Evolutionary conservation across 495 filamentous ascomycete species (phyloP), one percentile per base, ranked within the genome.

Genomic region (Annulohypoxylon bovei): DNA sequence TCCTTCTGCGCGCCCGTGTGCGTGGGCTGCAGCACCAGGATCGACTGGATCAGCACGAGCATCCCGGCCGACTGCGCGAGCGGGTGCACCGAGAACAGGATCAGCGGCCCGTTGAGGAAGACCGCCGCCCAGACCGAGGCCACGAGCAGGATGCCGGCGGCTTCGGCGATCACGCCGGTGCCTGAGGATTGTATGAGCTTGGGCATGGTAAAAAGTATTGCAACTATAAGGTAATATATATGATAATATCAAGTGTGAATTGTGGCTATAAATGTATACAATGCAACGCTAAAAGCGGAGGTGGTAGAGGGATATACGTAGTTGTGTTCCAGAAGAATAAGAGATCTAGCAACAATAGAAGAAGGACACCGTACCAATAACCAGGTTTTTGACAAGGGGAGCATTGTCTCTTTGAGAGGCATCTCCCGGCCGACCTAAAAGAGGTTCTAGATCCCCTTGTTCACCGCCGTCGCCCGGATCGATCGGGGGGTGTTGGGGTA

Each of bases 1-100:
- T 81, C 80, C 75, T 97, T 98, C 73, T 96, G 90, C 9, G 79
- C 71, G 2, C 89, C 80, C 0, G 91, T 93, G 65, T 91, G 85
- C 6, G 95, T 98, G 1, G 95, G 95, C 76, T 98, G 95, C 30
- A 98, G 87, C 75, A 97, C 81, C 35, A 98, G 89, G 73, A 93
- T 89, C 20, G 88, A 89, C 82, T 97, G 90, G 47, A 91, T 86
- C 62, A 93, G 83, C 39, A 93, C 80, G 60, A 96, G 83, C 23
- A 95, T 74, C 25, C 88, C 93, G 56, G 91, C 78, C 25, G 89
- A 90, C 74, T 95, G 94, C 61, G 96, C 88, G 47, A 97, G 87
- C 77, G 95, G 95, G 81, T 98, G 95, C 0, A 90, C 85, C 4
- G 92, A 90, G 82, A 98, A 95, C 61, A 97, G 84, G 0, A 90